Conservation (phyloP, 495 filamentous ascomycete species). For the Neurospora pannonica region DNA sequence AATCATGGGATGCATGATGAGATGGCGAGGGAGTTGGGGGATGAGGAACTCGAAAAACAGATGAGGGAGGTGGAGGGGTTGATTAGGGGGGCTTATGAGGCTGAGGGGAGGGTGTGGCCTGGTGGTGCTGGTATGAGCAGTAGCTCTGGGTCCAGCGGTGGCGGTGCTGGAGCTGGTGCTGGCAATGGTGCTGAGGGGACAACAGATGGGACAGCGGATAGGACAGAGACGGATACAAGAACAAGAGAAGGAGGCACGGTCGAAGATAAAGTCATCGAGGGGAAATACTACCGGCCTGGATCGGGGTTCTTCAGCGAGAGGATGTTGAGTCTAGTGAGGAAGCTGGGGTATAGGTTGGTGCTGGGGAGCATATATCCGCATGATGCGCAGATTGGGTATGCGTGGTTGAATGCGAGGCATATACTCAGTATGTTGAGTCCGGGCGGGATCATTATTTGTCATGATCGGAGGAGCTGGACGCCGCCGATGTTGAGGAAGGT, state of each 20-base stretch:
- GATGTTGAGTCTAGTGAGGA: constrained; percentile 48
- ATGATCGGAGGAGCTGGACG: constrained; percentile 75
- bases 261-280: neutral
- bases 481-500: constrained; percentile 62
- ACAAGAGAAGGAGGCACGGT: constrained; percentile 1
- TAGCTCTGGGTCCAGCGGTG: neutral
- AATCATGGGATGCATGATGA: constrained; percentile 87
- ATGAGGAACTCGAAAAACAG: constrained; percentile 31
- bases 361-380: constrained; percentile 80
- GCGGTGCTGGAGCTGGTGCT: neutral
- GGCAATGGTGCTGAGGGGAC: neutral
- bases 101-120: constrained; percentile 22
- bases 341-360: constrained; percentile 55
- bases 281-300: constrained; percentile 66
- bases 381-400: constrained; percentile 64
- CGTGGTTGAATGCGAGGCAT: constrained; percentile 65
- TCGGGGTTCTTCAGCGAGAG: constrained; percentile 66
- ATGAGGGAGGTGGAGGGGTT: constrained; percentile 36
- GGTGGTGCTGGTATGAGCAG: constrained; percentile 14
- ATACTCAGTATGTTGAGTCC: constrained; percentile 67
- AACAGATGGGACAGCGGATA: neutral
- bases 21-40: constrained; percentile 42
- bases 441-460: constrained; percentile 71
- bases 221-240: neutral
- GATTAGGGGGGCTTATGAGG: constrained; percentile 47